Evolutionary conservation across 129 eudicot genomes (phyloP).

Genomic region (Flaveria brownii): DNA sequence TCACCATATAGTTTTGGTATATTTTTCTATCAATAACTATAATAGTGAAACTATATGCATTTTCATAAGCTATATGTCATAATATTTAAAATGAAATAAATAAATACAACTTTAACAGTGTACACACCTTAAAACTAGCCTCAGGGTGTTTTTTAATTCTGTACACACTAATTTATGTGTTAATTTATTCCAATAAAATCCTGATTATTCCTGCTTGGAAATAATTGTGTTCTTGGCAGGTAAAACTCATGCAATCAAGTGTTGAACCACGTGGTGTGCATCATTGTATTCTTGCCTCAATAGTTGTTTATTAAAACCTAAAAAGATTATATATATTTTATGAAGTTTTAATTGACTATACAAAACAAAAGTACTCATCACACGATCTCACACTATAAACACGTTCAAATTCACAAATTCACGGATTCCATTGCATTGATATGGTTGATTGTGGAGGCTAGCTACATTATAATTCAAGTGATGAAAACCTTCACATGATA

Average conservation of each 20-base stretch:
- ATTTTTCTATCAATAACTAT: neutral
- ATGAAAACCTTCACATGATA: neutral
- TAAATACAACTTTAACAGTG: neutral
- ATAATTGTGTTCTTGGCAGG: slow-evolving; percentile 31
- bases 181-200: slow-evolving; percentile 18
- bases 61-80: neutral
- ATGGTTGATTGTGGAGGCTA: neutral
- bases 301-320: neutral
- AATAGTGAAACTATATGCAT: neutral
- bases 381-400: slow-evolving; percentile 6
- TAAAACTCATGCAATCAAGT: slow-evolving; percentile 27
- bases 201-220: slow-evolving; percentile 28
- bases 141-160: slow-evolving; percentile 19
- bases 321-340: neutral
- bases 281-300: slow-evolving; percentile 30
- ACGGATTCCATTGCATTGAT: neutral
- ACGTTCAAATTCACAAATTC: neutral
- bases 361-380: slow-evolving; percentile 20
- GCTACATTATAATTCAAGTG: neutral
- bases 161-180: slow-evolving; percentile 23
- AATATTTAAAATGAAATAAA: neutral
- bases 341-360: neutral
- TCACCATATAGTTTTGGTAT: neutral
- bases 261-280: slow-evolving; percentile 40
- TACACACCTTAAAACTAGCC: slow-evolving; percentile 12